These are phyloP conservation scores for Rhizopus delemar DNA, from an alignment of 371 early-diverging fungal species.

Conservation along the genomic window DNA sequence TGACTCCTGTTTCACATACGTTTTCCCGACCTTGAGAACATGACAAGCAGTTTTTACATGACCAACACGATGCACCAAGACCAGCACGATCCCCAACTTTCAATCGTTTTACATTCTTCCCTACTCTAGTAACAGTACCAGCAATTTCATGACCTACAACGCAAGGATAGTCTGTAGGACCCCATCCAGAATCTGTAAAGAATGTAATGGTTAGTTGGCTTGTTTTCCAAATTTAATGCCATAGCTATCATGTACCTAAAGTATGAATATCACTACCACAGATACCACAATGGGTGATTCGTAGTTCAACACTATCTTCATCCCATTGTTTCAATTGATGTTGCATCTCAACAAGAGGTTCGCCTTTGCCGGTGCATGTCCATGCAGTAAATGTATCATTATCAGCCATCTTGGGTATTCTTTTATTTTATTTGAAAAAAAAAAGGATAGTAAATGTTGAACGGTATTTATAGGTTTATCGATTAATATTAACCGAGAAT, in stretches of 20 bases:
- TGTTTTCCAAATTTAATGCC: no score
- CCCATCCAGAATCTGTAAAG: slow-evolving; percentile 64
- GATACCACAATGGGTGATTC: slow-evolving; percentile 55
- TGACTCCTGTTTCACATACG: slow-evolving; percentile 43
- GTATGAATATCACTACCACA: slow-evolving; percentile 57
- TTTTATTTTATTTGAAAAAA: no score
- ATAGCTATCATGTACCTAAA: slow-evolving; percentile 6
- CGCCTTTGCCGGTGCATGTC: slow-evolving; percentile 26
- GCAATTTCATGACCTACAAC: slow-evolving; percentile 69
- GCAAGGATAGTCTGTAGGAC: slow-evolving; percentile 50
- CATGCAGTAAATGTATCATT: slow-evolving; percentile 53
- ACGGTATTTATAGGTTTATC: no score
- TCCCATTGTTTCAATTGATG: slow-evolving; percentile 39
- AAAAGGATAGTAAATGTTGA: no score
- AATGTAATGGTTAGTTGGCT: slow-evolving; percentile 26
- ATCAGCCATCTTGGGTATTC: slow-evolving; percentile 11
- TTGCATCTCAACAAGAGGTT: slow-evolving; percentile 21
- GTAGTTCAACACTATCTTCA: slow-evolving; percentile 51
- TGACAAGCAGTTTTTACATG: slow-evolving; percentile 48
- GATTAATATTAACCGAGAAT: no score
- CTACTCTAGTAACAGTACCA: slow-evolving; percentile 51
- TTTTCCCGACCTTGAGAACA: slow-evolving; percentile 22
- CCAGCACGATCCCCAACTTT: slow-evolving; percentile 70
- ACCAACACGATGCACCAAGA: slow-evolving; percentile 60
- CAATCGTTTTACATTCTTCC: slow-evolving; percentile 46